Base-by-base conservation (phyloP, 768 basidiomycete genomes). In the Hirschioporus abietinus region DNA sequence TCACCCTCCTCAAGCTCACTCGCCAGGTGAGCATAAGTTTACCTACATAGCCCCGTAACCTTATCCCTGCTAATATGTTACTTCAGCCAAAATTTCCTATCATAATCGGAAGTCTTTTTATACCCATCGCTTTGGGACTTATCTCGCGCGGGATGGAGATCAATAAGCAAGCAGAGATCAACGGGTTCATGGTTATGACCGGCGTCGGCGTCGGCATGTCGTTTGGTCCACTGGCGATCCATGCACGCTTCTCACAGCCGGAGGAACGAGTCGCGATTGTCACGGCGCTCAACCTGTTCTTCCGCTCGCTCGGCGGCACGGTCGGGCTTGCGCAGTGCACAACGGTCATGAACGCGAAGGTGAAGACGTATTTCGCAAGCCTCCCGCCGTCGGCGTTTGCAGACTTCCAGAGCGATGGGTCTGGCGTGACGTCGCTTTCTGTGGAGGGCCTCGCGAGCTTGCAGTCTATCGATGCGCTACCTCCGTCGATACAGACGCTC, bases 321-420 rank as follows among this genome's bases (percentile, higher is more conserved):
- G 71, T 84, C 52, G 84, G 85, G 25, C 79, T 86, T 52, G 83
- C 85, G 0, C 85, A 86, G 68, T 84, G 83, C 64, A 78, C 79
- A 58, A 81, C 85, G 8, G 75, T 86, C 24, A 77, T 85, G 65
- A 78, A 78, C 68, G 73, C 77, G 35, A 82, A 78, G 72, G 83
- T 82, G 30, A 72, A 73, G 30, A 27, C 71, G 24, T 76, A 76
- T 64, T 73, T 86, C 67, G 30, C 68, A 20, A 58, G 69, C 25
- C 70, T 68, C 15, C 68, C 77, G 26, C 58, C 35, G 5, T 74
- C 75, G 18, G 77, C 75, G 23, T 63, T 71, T 12, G 65, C 83
- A 63, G 72, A 76, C 1, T 36, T 69, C 9, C 62, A 72, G 9
- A 79, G 79, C 34, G 68, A 76, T 0, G 64, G 64, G 1, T 34